Conservation (phyloP, 2,329 filamentous ascomycete species). For the Penicillium janthinellum region DNA sequence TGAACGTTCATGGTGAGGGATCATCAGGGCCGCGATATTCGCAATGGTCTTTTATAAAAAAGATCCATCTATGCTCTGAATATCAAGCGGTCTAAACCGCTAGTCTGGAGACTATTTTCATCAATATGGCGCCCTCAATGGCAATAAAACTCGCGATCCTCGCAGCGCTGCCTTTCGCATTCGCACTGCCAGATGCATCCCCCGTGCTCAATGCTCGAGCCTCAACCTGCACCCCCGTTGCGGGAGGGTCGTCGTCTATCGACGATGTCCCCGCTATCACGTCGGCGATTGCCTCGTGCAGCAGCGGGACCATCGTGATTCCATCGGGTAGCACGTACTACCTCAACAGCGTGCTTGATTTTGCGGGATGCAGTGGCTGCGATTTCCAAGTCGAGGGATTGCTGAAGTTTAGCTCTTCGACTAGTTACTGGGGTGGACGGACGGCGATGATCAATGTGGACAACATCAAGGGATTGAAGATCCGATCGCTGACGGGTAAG, state of each 20-base stretch:
- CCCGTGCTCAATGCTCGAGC: conserved; percentile 21
- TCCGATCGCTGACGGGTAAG: conserved; percentile 44
- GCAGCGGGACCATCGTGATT: conserved; percentile 50
- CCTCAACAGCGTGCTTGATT: conserved; percentile 47
- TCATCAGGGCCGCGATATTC: no score
- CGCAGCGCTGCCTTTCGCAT: conserved; percentile 2
- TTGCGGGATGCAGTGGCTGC: conserved; percentile 48
- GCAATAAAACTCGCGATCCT: conserved; percentile 3
- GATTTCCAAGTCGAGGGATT: conserved; percentile 51
- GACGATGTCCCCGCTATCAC: conserved; percentile 51
- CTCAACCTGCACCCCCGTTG: conserved; percentile 36
- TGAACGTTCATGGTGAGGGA: neutral
- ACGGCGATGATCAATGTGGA: conserved; percentile 45
- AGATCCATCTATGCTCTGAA: conserved; percentile 1
- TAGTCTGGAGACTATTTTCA: neutral
- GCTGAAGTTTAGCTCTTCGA: conserved; percentile 43
- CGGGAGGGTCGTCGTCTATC: conserved; percentile 32
- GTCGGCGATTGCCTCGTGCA: conserved; percentile 46
- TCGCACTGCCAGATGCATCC: conserved; percentile 8
- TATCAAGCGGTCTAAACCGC: neutral
- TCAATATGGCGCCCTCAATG: neutral
- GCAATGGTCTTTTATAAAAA: neutral
- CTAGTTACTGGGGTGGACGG: conserved; percentile 47
- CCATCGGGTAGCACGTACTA: conserved; percentile 47
- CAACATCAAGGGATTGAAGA: conserved; percentile 41